Conservation (phyloP, 345 rosid species). For the Mangifera indica region DNA sequence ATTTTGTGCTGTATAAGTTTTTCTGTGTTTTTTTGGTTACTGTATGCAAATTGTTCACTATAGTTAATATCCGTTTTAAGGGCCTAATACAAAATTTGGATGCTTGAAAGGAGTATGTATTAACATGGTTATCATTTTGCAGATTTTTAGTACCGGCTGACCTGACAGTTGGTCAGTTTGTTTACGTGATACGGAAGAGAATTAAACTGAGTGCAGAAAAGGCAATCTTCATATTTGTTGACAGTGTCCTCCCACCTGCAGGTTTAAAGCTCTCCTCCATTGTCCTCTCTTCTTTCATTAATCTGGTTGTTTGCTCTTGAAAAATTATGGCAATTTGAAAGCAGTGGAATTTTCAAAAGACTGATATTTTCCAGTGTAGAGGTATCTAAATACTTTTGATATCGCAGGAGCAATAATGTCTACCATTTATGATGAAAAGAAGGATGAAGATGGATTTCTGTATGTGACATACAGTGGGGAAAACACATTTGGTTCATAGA, state of each 20-base stretch:
- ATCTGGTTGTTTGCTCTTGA: neutral
- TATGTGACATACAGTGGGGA: conserved; percentile 85
- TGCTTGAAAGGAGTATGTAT: neutral
- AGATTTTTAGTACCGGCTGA: conserved; percentile 90
- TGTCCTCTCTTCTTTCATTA: neutral
- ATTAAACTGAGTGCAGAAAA: conserved; percentile 80
- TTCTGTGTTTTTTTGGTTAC: neutral
- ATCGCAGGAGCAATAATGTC: conserved; percentile 69
- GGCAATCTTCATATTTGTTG: conserved; percentile 83
- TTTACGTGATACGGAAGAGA: conserved; percentile 77
- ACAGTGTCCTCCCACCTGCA: conserved; percentile 70
- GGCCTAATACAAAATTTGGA: neutral
- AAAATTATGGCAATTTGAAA: neutral
- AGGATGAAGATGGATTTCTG: conserved; percentile 82
- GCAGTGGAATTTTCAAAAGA: neutral
- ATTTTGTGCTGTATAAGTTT: neutral
- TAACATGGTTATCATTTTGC: conserved; percentile 8
- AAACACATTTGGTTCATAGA: conserved; percentile 62
- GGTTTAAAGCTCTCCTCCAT: conserved; percentile 33
- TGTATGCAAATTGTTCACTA: too few species aligned
- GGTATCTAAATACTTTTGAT: neutral
- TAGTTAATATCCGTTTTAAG: neutral
- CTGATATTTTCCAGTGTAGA: neutral
- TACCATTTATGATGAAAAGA: conserved; percentile 72
- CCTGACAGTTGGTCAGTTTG: conserved; percentile 80